Evolutionary conservation across 768 basidiomycete genomes (phyloP), one percentile per base, ranked within the genome.

Genomic region (Chalciporus pseudorubinellus): DNA sequence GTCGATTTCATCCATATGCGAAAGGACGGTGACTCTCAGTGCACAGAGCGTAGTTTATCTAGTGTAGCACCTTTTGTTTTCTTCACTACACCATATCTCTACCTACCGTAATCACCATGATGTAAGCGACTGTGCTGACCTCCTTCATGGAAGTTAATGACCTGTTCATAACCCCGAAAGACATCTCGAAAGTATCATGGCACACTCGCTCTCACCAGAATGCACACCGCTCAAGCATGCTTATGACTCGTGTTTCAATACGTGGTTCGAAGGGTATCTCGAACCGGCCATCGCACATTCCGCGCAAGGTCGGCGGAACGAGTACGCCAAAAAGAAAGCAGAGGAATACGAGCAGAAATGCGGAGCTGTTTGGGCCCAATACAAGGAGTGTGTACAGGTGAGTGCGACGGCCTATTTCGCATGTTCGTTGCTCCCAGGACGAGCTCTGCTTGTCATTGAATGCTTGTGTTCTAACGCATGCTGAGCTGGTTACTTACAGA

Each of bases 221-320:
- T 98, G 95, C 72, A 97, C 95, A 6, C 86, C 89, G 0, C 77
- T 95, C 51, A 98, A 98, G 69, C 82, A 83, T 46, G 73, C 82
- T 49, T 98, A 97, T 66, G 95, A 98, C 69, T 76, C 89, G 0
- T 98, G 95, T 75, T 98, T 98, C 74, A 97, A 97, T 62, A 82
- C 88, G 8, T 98, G 95, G 95, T 94, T 99, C 60, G 94, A 97
- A 69, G 92, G 91, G 11, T 99, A 98, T 68, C 83, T 36, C 34
- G 34, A 36, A 8, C 34, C 34, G n/a, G 84, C 83, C 10, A 75
- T 87, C 16, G 62, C 71, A 22, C 66, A 71, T 28, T 61, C 75
- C 49, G 70, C 73, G 14, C 60, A 69, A 12, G 72, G 77, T 46
- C 72, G 78, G 50, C 81, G 82, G 42, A 72, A 77, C 14, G 79